Base-by-base conservation (phyloP, 257 asterid genomes). In the Osmanthus fragrans region DNA sequence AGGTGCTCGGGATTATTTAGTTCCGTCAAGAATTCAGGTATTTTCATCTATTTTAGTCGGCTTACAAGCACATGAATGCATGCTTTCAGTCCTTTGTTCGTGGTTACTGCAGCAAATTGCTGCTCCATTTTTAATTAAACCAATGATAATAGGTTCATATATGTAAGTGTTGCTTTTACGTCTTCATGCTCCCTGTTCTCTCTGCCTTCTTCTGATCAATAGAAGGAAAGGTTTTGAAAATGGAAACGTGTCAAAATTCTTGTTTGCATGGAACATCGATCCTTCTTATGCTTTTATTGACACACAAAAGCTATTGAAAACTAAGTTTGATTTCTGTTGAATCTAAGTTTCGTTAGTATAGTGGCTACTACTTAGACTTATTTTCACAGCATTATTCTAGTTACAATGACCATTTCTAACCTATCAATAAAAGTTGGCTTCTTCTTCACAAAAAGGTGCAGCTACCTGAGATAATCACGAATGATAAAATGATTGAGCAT, bases 1-100 rank as follows among this genome's bases (percentile, higher is more conserved):
- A 94, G 99, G 99, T 78, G 99, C 99, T 75, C 89, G 97, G 77
- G 99, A 96, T 88, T 96, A 93, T 88, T 80, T 96, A 86, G 99
- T 96, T 77, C 99, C 99, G 74, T 93, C 99, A 34, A 93, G 98
- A 90, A 78, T 96, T 84, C 99, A 96, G 98, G 99, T 95, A 82
- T 23, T 51, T 77, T 37, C 78, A 7, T 67, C 77, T 34, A n/a
- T 54, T 73, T 60, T 78, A 49, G 60, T 73, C 60, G 25, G 60
- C 70, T 1, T 69, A 32, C 32, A 58, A 70, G 32, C 75, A 63
- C 69, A 58, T 23, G 40, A 70, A 49, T 63, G 8, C 21, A 9
- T 51, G 0, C 66, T 80, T 73, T 78, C 32, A 6, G 18, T n/a
- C 75, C 72, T 77, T 37, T 37, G 42, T 37, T 37, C 8, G 12